Evolutionary conservation across 495 filamentous ascomycete genomes (phyloP), one percentile per base, ranked within the genome.

Genomic region (Penicillium paxilli): DNA sequence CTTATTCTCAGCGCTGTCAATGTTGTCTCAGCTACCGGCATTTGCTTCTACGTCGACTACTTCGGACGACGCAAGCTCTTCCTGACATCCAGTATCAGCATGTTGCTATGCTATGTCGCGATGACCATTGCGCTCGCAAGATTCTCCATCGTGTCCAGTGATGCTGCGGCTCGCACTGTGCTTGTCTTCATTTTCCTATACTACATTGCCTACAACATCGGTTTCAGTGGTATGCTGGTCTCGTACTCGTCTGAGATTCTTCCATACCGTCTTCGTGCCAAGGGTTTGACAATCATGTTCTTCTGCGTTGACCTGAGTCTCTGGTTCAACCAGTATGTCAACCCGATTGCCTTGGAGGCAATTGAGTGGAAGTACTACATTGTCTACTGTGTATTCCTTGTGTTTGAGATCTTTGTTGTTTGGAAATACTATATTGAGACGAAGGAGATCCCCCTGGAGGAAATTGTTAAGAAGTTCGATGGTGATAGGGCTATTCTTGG

Each of bases 381-480:
- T 65, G 80, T 84, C 67, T 86, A 86, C 71, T 84, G 82, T 45
- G 67, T 74, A 65, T 87, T 81, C 82, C 78, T 86, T 63, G 72
- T 74, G 47, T 59, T 83, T 66, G 83, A 86, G 67, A 64, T 86
- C 41, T 33, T 60, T 38, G 80, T 85, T 41, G 82, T 87, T 32
- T 87, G 78, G 71, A 81, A 84, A 70, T 83, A 81, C 75, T 88
- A 84, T 56, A 73, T 86, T 54, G 84, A 88, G 74, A 88, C 84
- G 33, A 79, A 77, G 59, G 80, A 83, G 38, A 81, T 81, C 16
- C 84, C 83, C 16, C 78, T 87, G 49, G 85, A 87, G 70, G 85
- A 87, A 67, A 80, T 87, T 14, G 81, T 76, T 51, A 80, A 78
- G 72, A 72, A 80, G 69, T 83, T 86, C 58, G 83, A 85, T 46